A percentile compares a stretch with the other conserved stretches of the same genome.
phyloP scores from a whole-genome alignment of 2,329 filamentous ascomycete species.

The Clonostachys chloroleuca region DNA sequence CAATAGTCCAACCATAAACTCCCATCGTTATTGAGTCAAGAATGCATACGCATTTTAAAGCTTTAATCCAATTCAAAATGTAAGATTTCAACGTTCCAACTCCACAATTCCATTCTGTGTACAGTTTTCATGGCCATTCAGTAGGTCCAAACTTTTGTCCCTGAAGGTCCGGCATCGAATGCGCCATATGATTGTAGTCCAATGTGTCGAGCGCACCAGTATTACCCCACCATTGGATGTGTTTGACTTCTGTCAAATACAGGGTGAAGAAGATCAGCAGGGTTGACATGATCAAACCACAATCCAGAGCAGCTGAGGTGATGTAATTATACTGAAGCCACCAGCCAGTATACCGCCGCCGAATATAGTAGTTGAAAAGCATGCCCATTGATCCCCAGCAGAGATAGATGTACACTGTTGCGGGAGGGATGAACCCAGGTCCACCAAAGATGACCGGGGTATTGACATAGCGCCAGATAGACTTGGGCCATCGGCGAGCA shows the following conservation, averaged over 20 bases:
- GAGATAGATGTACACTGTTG: slow-evolving; percentile 67
- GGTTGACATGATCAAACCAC: slow-evolving; percentile 60
- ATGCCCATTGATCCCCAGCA: slow-evolving; percentile 66
- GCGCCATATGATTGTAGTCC: slow-evolving; percentile 21
- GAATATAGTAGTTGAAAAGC: slow-evolving; percentile 65
- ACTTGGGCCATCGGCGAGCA: slow-evolving; percentile 57
- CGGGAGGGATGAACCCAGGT: slow-evolving; percentile 59
- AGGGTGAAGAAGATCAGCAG: slow-evolving; percentile 68
- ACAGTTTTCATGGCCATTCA: slow-evolving; percentile 31
- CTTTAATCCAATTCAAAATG: too few species aligned
- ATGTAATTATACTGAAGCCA: slow-evolving; percentile 79
- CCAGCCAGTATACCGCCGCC: slow-evolving; percentile 63
- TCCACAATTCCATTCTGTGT: too few species aligned
- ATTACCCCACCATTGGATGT: slow-evolving; percentile 63
- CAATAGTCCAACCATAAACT: too few species aligned
- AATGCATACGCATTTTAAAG: too few species aligned
- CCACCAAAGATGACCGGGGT: slow-evolving; percentile 67
- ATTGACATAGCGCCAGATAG: slow-evolving; percentile 60
- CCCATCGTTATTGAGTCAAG: too few species aligned
- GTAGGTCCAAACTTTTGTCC: slow-evolving; percentile 48
- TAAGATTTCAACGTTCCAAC: too few species aligned
- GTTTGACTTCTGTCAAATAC: slow-evolving; percentile 49
- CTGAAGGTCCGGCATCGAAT: too few species aligned
- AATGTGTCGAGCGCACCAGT: slow-evolving; percentile 37
- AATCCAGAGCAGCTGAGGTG: slow-evolving; percentile 66